A percentile compares a stretch with the other conserved stretches of the same genome.
phyloP scores from a whole-genome alignment of 768 basidiomycete species.

The Mycena kentingensis region DNA sequence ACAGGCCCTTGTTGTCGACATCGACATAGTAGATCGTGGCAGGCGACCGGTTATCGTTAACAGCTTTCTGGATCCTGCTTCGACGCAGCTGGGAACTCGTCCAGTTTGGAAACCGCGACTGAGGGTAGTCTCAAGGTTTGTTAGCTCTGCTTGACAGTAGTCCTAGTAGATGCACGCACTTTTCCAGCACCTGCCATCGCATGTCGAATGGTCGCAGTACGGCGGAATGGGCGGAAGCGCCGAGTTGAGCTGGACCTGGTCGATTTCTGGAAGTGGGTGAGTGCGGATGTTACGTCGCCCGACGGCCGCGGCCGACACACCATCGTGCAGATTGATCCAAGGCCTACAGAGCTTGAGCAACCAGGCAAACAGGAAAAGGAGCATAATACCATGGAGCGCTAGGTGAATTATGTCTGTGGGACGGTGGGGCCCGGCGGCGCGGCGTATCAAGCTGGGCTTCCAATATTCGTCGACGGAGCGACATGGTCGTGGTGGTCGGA shows the following conservation, averaged over 20 bases:
- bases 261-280: slow-evolving; percentile 33
- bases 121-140: slow-evolving; percentile 34
- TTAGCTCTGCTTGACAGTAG: not conserved
- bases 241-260: slow-evolving; percentile 34
- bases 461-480: not conserved
- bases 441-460: not conserved
- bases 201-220: slow-evolving; percentile 39
- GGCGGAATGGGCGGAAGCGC: slow-evolving; percentile 38
- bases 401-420: slow-evolving; percentile 27
- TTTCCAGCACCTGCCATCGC: slow-evolving; percentile 40
- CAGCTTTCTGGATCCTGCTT: slow-evolving; percentile 42
- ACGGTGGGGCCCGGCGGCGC: slow-evolving; percentile 8
- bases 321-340: slow-evolving; percentile 16
- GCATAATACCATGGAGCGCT: slow-evolving; percentile 27
- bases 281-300: not conserved
- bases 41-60: slow-evolving; percentile 33
- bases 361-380: not conserved
- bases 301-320: not conserved
- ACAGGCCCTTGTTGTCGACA: slow-evolving; percentile 40
- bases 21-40: slow-evolving; percentile 44
- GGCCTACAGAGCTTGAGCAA: slow-evolving; percentile 2
- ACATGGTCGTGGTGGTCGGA: not conserved
- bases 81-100: slow-evolving; percentile 45
- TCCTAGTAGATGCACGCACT: slow-evolving; percentile 4
- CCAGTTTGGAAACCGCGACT: slow-evolving; percentile 60